A percentile compares a stretch with the other conserved stretches of the same genome.
phyloP scores from a whole-genome alignment of 768 basidiomycete species.

The Pulveroboletus sp. region DNA sequence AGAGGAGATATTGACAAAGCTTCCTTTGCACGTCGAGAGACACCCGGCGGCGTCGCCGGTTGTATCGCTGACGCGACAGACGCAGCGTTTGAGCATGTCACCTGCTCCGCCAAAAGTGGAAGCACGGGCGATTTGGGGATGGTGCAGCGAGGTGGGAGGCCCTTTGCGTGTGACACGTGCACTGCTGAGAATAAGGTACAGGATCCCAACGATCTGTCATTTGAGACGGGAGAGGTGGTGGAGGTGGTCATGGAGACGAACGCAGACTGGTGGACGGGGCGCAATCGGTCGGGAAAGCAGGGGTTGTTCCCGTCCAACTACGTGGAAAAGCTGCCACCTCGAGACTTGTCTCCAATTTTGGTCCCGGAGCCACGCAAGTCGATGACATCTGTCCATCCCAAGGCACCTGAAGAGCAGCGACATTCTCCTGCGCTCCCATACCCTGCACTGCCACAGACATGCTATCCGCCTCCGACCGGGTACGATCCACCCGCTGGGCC shows the following conservation, averaged over 20 bases:
- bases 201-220: slow-evolving; percentile 76
- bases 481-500: slow-evolving; percentile 27
- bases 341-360: slow-evolving; percentile 16
- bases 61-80: slow-evolving; percentile 17
- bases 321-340: slow-evolving; percentile 51
- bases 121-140: slow-evolving; percentile 28
- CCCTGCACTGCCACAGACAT: slow-evolving; percentile 14
- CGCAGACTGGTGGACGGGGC: slow-evolving; percentile 88
- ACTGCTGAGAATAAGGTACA: slow-evolving; percentile 26
- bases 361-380: slow-evolving; percentile 23
- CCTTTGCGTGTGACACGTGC: background rate
- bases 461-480: slow-evolving; percentile 5
- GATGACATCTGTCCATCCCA: slow-evolving; percentile 4
- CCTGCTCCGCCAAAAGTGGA: slow-evolving; percentile 22
- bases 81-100: slow-evolving; percentile 24
- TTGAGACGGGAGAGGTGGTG: slow-evolving; percentile 70
- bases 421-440: slow-evolving; percentile 19
- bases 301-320: slow-evolving; percentile 79
- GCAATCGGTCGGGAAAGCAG: slow-evolving; percentile 48
- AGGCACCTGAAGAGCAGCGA: slow-evolving; percentile 9
- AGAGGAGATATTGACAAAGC: slow-evolving; percentile 35
- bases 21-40: slow-evolving; percentile 25
- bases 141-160: slow-evolving; percentile 26
- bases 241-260: slow-evolving; percentile 82
- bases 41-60: slow-evolving; percentile 18